A percentile compares a stretch with the other conserved stretches of the same genome.
Evolutionary conservation across 441 rosid species (phyloP).

Genomic region (Gossypium lobatum): DNA sequence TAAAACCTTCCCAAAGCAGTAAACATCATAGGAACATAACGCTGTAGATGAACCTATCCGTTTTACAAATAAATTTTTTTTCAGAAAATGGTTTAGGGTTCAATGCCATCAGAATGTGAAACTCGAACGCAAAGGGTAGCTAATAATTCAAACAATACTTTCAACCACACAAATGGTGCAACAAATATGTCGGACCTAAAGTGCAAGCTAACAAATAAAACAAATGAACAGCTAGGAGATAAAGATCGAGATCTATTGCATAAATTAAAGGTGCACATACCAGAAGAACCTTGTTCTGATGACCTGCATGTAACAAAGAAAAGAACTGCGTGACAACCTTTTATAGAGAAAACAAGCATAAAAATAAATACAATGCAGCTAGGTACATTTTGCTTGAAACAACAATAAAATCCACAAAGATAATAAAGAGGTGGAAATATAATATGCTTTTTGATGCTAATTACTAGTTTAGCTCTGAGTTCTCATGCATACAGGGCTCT

Average conservation of each 20-base stretch:
- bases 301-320: slow-evolving; percentile 52
- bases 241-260: background rate
- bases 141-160: background rate
- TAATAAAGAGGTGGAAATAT: background rate
- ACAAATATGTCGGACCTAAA: background rate
- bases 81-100: slow-evolving; percentile 7
- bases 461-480: background rate
- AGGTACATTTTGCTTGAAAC: background rate
- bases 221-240: background rate
- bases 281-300: slow-evolving; percentile 61
- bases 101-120: background rate
- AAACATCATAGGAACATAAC: slow-evolving; percentile 75
- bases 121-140: background rate
- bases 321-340: slow-evolving; percentile 19
- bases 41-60: slow-evolving; percentile 48
- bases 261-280: slow-evolving; percentile 31
- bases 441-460: background rate
- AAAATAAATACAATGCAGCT: background rate
- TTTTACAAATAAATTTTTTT: slow-evolving; percentile 6
- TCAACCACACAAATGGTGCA: background rate
- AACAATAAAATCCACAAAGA: background rate
- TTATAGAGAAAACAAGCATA: slow-evolving; percentile 11
- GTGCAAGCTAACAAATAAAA: background rate
- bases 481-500: background rate
- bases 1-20: slow-evolving; percentile 94